Base-by-base conservation (phyloP, 73 alveolate species). In the Tetrahymena borealis region DNA sequence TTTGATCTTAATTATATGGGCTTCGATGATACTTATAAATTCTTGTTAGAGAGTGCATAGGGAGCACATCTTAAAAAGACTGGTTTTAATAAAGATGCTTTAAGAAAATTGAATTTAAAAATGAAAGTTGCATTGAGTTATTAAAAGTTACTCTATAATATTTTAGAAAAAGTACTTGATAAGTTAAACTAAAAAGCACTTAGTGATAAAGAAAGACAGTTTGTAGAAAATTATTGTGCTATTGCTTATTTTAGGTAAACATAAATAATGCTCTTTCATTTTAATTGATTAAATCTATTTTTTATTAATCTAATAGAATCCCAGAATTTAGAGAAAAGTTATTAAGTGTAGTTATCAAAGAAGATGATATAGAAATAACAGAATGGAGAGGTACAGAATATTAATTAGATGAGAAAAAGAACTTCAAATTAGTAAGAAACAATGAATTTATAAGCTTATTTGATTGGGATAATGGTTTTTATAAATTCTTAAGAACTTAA, bases 401-500 rank as follows among this genome's bases (percentile, higher is more conserved):
- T 40, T 35, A 60, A 79, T 79, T 94, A 15, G 96, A 94, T 78
- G 93, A 36, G 39, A 91, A 41, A 31, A 39, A 60, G 33, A 91
- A 91, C 20, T 32, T 28, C 39, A 39, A 85, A 33, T 20, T 60
- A 40, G 39, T 90, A 10, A 79, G 39, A 16, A 38, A 91, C 6
- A 91, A 40, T 18, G 97, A 94, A 35, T 79, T 94, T 32, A 41
- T 78, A 11, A 91, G 91, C 38, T 91, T 96, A 92, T 95, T 96
- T 91, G 97, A 97, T 91, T 97, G 99, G 99, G 92, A 96, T 33
- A 92, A 92, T 12, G 94, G 94, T 42, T 97, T 96, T 95, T 96
- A 96, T 43, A 95, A 92, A 35, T 90, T 94, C 79, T 78, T 96
- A 7, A 39, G 36, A 90, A 32, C 77, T 15, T 38, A 35, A 90